Base-by-base conservation (phyloP, 1,284 basidiomycete genomes). In the Farysia itapuensis region DNA sequence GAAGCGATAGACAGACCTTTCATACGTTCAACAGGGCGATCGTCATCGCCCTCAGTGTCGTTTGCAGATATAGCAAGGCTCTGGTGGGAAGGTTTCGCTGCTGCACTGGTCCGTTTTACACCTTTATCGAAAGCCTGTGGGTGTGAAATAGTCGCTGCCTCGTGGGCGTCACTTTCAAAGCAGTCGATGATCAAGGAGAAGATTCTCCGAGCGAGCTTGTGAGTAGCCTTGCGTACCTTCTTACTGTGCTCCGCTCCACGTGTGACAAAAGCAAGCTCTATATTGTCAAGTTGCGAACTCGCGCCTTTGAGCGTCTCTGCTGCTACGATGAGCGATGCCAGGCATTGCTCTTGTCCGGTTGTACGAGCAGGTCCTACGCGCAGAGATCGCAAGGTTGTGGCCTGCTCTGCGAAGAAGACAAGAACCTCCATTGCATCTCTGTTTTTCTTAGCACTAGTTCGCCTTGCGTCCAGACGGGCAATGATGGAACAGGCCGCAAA, bases 91-190 rank as follows among this genome's bases (percentile, higher is more conserved):
- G n/a, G n/a, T n/a, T n/a, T n/a, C n/a, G n/a, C n/a, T n/a, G n/a
- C n/a, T n/a, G n/a, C n/a, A n/a, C n/a, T n/a, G n/a, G n/a, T n/a
- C n/a, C n/a, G n/a, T n/a, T n/a, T n/a, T n/a, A n/a, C n/a, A n/a
- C n/a, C n/a, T n/a, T n/a, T n/a, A n/a, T n/a, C n/a, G n/a, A n/a
- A n/a, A n/a, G n/a, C n/a, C n/a, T n/a, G n/a, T n/a, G n/a, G n/a
- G n/a, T n/a, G n/a, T n/a, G n/a, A n/a, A n/a, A n/a, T n/a, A n/a
- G n/a, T n/a, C n/a, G n/a, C 9, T 9, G 26, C 40, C 25, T 68
- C 59, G 16, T 70, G 58, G 15, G 43, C 43, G 18, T 72, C 70
- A 0, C 44, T 49, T 19, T 69, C 56, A 35, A 70, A 54, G 21
- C 52, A 34, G 7, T 64, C 60, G 35, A 61, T 42, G 1, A 72